Conservation (phyloP, 148 eudicot genomes). For the Spergularia marina region DNA sequence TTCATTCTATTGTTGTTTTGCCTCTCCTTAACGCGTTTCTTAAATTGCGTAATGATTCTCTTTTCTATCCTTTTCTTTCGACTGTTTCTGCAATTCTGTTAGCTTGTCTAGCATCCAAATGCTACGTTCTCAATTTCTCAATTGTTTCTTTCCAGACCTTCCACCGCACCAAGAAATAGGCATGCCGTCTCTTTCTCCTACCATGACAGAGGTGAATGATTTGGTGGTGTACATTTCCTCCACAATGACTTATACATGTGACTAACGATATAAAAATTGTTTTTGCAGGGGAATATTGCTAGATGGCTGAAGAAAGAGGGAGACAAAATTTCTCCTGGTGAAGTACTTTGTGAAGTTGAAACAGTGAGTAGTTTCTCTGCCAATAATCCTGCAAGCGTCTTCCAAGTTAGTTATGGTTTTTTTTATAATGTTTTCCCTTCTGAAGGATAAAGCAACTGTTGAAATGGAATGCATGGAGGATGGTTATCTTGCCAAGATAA, state of each 20-base stretch:
- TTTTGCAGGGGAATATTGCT: conserved; percentile 83
- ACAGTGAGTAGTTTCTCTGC: conserved; percentile 48
- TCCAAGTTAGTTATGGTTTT: neutral
- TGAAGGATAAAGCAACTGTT: conserved; percentile 94
- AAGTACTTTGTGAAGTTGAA: conserved; percentile 99
- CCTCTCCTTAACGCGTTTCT: neutral
- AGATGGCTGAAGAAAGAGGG: conserved; percentile 98
- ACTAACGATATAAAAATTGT: conserved; percentile 11
- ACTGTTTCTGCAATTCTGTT: neutral
- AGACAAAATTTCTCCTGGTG: conserved; percentile 83
- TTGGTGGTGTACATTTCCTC: neutral
- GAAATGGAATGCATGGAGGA: conserved; percentile 99
- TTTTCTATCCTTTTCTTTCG: neutral
- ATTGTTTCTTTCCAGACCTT: conserved; percentile 45
- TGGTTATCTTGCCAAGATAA: conserved; percentile 88
- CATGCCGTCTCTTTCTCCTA: conserved; percentile 98
- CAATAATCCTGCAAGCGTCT: neutral
- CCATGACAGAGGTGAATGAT: conserved; percentile 83
- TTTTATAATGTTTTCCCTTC: neutral
- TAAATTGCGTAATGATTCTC: neutral
- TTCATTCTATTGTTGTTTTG: neutral
- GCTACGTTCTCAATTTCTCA: no score
- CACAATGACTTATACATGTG: neutral
- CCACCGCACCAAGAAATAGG: conserved; percentile 92
- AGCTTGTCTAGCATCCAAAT: no score